Evolutionary conservation across 225 moss, liverwort and hornwort genomes (phyloP).

Genomic region (Bryoerythrophyllum caledonicum): DNA sequence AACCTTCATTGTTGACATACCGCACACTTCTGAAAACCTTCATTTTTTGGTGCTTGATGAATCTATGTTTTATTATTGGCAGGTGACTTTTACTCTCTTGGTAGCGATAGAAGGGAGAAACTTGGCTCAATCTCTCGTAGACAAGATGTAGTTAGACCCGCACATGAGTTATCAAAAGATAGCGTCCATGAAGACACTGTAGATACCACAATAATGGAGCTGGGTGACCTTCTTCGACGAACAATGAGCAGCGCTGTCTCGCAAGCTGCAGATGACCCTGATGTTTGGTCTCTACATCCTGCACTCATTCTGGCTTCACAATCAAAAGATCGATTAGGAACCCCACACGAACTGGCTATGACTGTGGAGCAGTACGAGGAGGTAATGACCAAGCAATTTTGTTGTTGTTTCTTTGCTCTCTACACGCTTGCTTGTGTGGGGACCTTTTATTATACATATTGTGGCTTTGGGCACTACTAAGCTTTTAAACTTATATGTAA

Average conservation of each 20-base stretch:
- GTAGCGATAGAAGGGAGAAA: slow-evolving; percentile 49
- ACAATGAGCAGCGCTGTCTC: slow-evolving; percentile 52
- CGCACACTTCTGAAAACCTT: no score
- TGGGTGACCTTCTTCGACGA: slow-evolving; percentile 69
- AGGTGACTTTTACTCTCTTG: slow-evolving; percentile 62
- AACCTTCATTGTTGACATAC: not conserved
- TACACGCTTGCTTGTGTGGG: not conserved
- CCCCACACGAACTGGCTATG: slow-evolving; percentile 94
- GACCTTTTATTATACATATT: no score
- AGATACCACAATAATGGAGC: slow-evolving; percentile 59
- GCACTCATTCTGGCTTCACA: slow-evolving; percentile 66
- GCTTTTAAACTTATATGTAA: no score
- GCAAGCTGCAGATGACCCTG: slow-evolving; percentile 56
- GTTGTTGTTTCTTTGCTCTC: not conserved
- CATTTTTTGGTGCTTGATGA: not conserved
- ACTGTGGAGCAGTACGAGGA: slow-evolving; percentile 98
- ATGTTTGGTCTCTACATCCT: slow-evolving; percentile 78
- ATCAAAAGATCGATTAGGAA: slow-evolving; percentile 78
- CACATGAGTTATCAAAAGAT: slow-evolving; percentile 17
- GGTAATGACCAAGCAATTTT: slow-evolving; percentile 32
- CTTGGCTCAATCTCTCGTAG: slow-evolving; percentile 35
- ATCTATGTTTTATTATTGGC: slow-evolving; percentile 12
- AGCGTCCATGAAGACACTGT: slow-evolving; percentile 16
- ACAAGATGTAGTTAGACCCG: slow-evolving; percentile 36
- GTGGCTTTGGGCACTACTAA: no score